phyloP scores from a whole-genome alignment of 2,329 filamentous ascomycete genomes.

The Cladosporium sp. region DNA sequence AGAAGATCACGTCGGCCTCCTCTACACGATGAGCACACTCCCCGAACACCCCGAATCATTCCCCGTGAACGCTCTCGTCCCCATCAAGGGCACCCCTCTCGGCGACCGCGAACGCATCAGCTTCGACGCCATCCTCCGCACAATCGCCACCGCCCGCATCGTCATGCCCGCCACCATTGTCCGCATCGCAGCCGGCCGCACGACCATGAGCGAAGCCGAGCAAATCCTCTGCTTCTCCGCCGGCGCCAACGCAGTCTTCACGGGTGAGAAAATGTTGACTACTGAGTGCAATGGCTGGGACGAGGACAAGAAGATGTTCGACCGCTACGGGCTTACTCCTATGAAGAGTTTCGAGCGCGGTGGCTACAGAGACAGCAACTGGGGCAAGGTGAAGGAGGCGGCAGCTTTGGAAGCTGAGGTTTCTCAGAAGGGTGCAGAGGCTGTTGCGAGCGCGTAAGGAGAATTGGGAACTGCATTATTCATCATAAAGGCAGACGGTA shows the following conservation, averaged over 20 bases:
- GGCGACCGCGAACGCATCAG: slow-evolving; percentile 69
- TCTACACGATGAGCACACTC: slow-evolving; percentile 79
- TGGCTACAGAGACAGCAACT: slow-evolving; percentile 34
- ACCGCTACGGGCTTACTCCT: slow-evolving; percentile 75
- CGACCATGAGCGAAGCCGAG: slow-evolving; percentile 83
- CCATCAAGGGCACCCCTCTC: slow-evolving; percentile 85
- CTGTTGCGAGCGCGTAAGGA: background rate
- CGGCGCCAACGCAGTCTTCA: slow-evolving; percentile 92
- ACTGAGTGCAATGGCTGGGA: slow-evolving; percentile 91
- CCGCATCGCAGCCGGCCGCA: slow-evolving; percentile 79
- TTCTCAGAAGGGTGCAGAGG: background rate
- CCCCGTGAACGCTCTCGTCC: slow-evolving; percentile 86
- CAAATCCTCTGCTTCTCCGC: slow-evolving; percentile 88
- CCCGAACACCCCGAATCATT: slow-evolving; percentile 85
- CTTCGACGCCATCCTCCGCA: slow-evolving; percentile 77
- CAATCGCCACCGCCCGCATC: slow-evolving; percentile 78
- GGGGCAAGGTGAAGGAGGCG: slow-evolving; percentile 29
- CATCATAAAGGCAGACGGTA: background rate
- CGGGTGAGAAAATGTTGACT: slow-evolving; percentile 92
- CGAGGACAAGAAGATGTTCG: slow-evolving; percentile 81
- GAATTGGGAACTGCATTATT: background rate
- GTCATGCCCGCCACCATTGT: slow-evolving; percentile 85
- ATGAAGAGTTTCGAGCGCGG: slow-evolving; percentile 57
- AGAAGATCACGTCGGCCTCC: slow-evolving; percentile 76
- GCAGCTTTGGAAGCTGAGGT: slow-evolving; percentile 2